phyloP scores from a whole-genome alignment of 257 asterid species.

The Solanum virginianum region DNA sequence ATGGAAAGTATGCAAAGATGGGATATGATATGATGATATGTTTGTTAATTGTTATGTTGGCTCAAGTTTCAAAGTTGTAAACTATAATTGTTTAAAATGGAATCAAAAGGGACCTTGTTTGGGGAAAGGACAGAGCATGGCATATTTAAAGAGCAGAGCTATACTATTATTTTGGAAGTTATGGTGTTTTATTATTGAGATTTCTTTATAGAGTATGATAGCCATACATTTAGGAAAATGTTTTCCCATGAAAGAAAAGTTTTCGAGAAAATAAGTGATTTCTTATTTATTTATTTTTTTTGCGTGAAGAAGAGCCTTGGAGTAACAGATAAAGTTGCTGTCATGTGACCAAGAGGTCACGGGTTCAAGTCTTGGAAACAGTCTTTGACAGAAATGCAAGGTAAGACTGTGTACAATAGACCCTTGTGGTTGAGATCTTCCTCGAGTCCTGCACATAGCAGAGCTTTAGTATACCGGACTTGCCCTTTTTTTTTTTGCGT shows the following conservation, averaged over 20 bases:
- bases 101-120: neutral
- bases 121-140: slow-evolving; percentile 39
- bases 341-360: too few relatives aligned
- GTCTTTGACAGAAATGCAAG: too few relatives aligned
- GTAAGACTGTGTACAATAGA: too few relatives aligned
- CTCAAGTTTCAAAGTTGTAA: slow-evolving; percentile 1
- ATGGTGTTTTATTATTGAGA: slow-evolving; percentile 35
- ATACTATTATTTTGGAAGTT: slow-evolving; percentile 61
- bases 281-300: too few relatives aligned
- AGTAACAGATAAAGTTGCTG: too few relatives aligned
- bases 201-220: neutral
- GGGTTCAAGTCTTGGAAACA: too few relatives aligned
- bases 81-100: slow-evolving; percentile 7
- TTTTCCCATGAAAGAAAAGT: too few relatives aligned
- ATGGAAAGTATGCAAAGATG: neutral
- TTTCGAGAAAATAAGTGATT: neutral
- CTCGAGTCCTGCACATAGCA: too few relatives aligned
- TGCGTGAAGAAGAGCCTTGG: too few relatives aligned
- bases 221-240: neutral
- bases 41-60: neutral
- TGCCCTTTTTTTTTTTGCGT: too few relatives aligned
- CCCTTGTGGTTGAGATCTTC: too few relatives aligned
- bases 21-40: neutral
- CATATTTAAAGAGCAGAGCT: slow-evolving; percentile 31
- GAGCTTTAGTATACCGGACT: too few relatives aligned